Percentiles rank a stretch among this genome's conserved stretches.
phyloP scores from a whole-genome alignment of 83 land plant species.

The Diphasiastrum complanatum region DNA sequence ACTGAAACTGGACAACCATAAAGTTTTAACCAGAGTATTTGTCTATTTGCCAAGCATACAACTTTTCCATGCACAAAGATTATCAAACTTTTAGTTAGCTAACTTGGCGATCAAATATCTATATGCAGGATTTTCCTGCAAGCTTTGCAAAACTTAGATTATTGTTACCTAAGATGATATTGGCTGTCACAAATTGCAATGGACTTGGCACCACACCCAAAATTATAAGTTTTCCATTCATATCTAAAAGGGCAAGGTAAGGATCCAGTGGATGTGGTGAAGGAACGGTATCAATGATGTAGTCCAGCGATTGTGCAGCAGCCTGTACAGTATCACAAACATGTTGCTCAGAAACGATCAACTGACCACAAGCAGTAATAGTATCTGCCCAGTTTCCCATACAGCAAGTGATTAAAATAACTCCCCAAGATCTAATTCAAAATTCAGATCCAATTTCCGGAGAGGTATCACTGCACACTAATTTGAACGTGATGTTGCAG shows the following conservation, averaged over 20 bases:
- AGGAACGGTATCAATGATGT: slow-evolving; percentile 24
- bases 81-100: too few relatives aligned
- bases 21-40: not conserved
- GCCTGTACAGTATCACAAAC: slow-evolving; percentile 8
- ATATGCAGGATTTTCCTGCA: too few relatives aligned
- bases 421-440: too few relatives aligned
- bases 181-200: slow-evolving; percentile 5
- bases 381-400: too few relatives aligned
- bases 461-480: not conserved
- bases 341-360: not conserved
- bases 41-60: not conserved
- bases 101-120: too few relatives aligned
- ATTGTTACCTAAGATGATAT: slow-evolving; percentile 16
- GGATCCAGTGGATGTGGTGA: slow-evolving; percentile 18
- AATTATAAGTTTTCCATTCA: slow-evolving; percentile 19
- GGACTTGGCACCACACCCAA: slow-evolving; percentile 13
- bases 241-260: slow-evolving; percentile 15
- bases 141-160: too few relatives aligned
- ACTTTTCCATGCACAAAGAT: not conserved
- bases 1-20: not conserved
- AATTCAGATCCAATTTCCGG: not conserved
- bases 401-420: too few relatives aligned
- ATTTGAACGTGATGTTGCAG: not conserved
- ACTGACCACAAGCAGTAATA: not conserved
- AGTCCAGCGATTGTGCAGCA: slow-evolving; percentile 17